These are phyloP conservation scores for Taphrina sp. DNA, from an alignment of 1,139 yeast genomes.

Conservation along the genomic window DNA sequence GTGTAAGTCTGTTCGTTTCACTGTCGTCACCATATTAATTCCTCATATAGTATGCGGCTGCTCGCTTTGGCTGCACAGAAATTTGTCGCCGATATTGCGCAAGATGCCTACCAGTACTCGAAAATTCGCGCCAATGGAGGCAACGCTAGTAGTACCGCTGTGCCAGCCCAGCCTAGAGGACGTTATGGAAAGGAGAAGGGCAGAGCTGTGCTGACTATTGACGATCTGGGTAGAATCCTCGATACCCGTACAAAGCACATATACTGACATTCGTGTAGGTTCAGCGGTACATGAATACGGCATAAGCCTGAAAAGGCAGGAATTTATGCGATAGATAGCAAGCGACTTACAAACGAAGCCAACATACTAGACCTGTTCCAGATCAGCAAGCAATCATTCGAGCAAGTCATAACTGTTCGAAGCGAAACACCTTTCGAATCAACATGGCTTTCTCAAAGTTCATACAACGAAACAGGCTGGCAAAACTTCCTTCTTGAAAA, in stretches of 20 bases:
- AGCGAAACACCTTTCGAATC: too few relatives aligned
- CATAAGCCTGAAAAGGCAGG: slow-evolving; percentile 83
- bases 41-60: slow-evolving; percentile 55
- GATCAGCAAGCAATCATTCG: too few relatives aligned
- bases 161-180: slow-evolving; percentile 35
- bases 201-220: slow-evolving; percentile 80
- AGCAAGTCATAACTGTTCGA: too few relatives aligned
- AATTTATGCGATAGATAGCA: slow-evolving; percentile 81
- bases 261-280: slow-evolving; percentile 7
- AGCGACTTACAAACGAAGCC: too few relatives aligned
- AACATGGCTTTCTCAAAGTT: too few relatives aligned
- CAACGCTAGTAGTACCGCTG: slow-evolving; percentile 37
- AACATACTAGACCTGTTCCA: too few relatives aligned
- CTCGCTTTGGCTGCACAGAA: slow-evolving; percentile 94
- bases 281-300: slow-evolving; percentile 89
- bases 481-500: too few relatives aligned
- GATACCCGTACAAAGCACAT: neutral
- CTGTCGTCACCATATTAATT: neutral
- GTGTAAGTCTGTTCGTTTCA: slow-evolving; percentile 44
- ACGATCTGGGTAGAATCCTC: slow-evolving; percentile 64
- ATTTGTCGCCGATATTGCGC: slow-evolving; percentile 89
- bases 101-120: slow-evolving; percentile 94
- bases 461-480: too few relatives aligned
- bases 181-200: slow-evolving; percentile 55
- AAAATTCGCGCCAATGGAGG: slow-evolving; percentile 57